A percentile compares a stretch with the other conserved stretches of the same genome.
Evolutionary conservation across 2,329 filamentous ascomycete genomes (phyloP).

Genomic region (Botryotinia narcissicola): DNA sequence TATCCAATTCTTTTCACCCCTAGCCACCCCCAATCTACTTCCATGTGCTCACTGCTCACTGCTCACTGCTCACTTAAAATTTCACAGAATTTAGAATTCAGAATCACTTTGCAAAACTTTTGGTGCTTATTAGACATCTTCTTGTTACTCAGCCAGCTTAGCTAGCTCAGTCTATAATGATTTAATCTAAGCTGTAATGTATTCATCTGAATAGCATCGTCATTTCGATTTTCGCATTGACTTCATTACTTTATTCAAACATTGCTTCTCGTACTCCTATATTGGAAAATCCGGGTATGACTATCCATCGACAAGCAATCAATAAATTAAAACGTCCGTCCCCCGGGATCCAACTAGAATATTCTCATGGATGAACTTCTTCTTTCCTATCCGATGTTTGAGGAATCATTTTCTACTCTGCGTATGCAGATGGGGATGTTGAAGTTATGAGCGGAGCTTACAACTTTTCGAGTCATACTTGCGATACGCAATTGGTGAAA

Average conservation of each 20-base stretch:
- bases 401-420: background rate
- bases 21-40: background rate
- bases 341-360: background rate
- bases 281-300: background rate
- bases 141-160: background rate
- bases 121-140: background rate
- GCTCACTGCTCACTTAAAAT: background rate
- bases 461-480: background rate
- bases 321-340: constrained; percentile 4
- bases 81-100: background rate
- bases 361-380: background rate
- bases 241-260: background rate
- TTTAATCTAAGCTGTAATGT: background rate
- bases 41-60: background rate
- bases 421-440: background rate
- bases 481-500: background rate
- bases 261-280: background rate
- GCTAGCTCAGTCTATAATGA: background rate
- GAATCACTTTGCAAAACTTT: background rate
- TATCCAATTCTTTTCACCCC: background rate
- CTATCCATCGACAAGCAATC: background rate
- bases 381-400: background rate
- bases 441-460: background rate
- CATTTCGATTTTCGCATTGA: constrained; percentile 8
- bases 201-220: constrained; percentile 1